Evolutionary conservation across 2,329 filamentous ascomycete genomes (phyloP).

Genomic region (Amauroascus verrucosus): DNA sequence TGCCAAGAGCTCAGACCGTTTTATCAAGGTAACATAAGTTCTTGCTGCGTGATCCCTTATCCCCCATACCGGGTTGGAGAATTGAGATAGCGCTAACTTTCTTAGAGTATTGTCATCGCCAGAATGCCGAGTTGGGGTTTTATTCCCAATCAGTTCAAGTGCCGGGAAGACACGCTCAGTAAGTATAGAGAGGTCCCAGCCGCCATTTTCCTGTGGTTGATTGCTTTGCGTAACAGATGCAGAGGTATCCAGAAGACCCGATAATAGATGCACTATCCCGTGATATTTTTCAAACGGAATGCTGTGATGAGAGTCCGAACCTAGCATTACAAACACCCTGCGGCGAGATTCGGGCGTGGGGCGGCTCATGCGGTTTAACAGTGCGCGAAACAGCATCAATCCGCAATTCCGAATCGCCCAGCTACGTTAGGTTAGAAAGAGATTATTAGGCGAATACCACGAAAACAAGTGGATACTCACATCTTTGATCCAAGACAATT

Average conservation of each 20-base stretch:
- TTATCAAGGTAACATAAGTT: conserved; percentile 33
- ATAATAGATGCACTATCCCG: conserved; percentile 30
- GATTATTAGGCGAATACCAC: neutral
- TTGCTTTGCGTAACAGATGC: neutral
- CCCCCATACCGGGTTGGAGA: conserved; percentile 38
- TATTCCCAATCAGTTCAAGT: conserved; percentile 38
- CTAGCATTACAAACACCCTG: conserved; percentile 22
- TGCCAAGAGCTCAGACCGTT: conserved; percentile 25
- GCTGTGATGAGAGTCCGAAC: conserved; percentile 30
- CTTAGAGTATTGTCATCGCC: conserved; percentile 27
- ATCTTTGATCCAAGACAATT: conserved; percentile 67
- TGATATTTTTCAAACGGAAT: conserved; percentile 35
- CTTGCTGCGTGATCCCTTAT: conserved; percentile 39
- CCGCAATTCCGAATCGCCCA: conserved; percentile 96
- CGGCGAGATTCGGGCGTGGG: conserved; percentile 30
- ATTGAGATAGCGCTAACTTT: conserved; percentile 27
- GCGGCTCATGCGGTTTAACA: conserved; percentile 57
- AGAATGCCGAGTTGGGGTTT: conserved; percentile 29
- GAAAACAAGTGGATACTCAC: conserved; percentile 35
- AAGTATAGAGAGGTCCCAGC: conserved; percentile 25
- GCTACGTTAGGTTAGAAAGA: conserved; percentile 30
- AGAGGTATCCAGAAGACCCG: conserved; percentile 24
- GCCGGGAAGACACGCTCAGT: conserved; percentile 39
- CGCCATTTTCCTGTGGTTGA: neutral
- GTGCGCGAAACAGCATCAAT: conserved; percentile 72